Percentiles rank a stretch among this genome's conserved stretches.
phyloP scores from a whole-genome alignment of 345 rosid genomes.

The Kernera saxatilis region DNA sequence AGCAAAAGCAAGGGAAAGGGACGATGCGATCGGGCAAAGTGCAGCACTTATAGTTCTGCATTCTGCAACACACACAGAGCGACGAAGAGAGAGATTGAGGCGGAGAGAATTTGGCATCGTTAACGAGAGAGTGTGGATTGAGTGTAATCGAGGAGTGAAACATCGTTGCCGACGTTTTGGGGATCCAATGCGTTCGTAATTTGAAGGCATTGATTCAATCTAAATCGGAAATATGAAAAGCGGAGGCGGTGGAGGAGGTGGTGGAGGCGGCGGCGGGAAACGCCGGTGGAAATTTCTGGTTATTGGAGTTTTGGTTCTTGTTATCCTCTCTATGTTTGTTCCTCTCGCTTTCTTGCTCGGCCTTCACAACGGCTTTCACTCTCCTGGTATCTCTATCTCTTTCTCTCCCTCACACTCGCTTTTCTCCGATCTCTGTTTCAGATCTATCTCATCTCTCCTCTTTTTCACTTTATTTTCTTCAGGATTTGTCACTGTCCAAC shows the following conservation, averaged over 20 bases:
- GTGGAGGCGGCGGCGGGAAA: constrained; percentile 42
- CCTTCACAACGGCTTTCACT: constrained; percentile 75
- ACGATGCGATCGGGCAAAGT: constrained; percentile 34
- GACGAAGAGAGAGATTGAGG: background rate
- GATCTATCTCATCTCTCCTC: constrained; percentile 28
- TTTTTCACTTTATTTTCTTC: constrained; percentile 11
- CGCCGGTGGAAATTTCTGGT: constrained; percentile 74
- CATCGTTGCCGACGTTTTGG: background rate
- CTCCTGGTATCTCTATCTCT: constrained; percentile 35
- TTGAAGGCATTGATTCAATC: background rate
- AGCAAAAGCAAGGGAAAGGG: constrained; percentile 12
- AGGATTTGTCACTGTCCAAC: constrained; percentile 54
- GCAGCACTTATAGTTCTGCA: constrained; percentile 16
- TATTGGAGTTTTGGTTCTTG: constrained; percentile 72
- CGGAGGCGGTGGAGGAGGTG: constrained; percentile 33
- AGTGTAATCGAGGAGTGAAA: constrained; percentile 17
- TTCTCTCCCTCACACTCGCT: background rate
- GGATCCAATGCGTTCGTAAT: constrained; percentile 32
- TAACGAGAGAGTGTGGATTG: constrained; percentile 15
- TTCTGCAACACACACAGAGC: constrained; percentile 4
- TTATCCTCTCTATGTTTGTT: constrained; percentile 87
- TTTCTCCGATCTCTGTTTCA: constrained; percentile 10
- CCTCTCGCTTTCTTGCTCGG: constrained; percentile 90
- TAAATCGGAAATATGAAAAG: constrained; percentile 27
- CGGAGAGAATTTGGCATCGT: background rate